These are phyloP conservation scores for Suillus americanus DNA, from an alignment of 768 basidiomycete genomes.

Conservation along the genomic window DNA sequence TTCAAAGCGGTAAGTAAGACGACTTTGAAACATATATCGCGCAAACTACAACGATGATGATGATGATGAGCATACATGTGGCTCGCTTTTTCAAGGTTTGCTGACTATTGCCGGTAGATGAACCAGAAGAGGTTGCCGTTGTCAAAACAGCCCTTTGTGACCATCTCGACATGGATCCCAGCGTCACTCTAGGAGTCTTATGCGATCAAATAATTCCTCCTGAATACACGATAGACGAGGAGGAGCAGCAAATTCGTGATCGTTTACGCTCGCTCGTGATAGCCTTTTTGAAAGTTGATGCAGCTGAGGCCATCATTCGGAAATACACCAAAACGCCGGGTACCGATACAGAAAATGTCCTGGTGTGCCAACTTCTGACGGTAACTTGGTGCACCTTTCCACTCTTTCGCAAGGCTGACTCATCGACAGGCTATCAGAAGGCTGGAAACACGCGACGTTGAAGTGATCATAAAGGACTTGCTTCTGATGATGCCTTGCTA, in stretches of 20 bases:
- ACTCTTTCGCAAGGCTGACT: slow-evolving; percentile 5
- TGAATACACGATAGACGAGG: slow-evolving; percentile 53
- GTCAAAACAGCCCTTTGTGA: slow-evolving; percentile 59
- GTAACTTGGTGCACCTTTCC: slow-evolving; percentile 34
- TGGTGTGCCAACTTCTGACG: slow-evolving; percentile 48
- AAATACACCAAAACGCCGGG: slow-evolving; percentile 42
- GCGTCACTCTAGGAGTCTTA: slow-evolving; percentile 60
- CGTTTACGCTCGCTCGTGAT: slow-evolving; percentile 59
- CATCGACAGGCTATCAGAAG: slow-evolving; percentile 48
- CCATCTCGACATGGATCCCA: slow-evolving; percentile 65
- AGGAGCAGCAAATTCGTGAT: slow-evolving; percentile 56
- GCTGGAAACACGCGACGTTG: slow-evolving; percentile 39
- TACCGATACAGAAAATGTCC: slow-evolving; percentile 45
- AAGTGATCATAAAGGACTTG: slow-evolving; percentile 51
- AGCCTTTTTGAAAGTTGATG: slow-evolving; percentile 55
- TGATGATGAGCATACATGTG: background rate
- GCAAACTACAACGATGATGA: background rate
- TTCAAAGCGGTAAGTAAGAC: slow-evolving; percentile 64
- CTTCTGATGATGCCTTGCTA: slow-evolving; percentile 51
- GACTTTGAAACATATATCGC: background rate
- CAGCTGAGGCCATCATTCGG: slow-evolving; percentile 44
- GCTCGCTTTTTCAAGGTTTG: background rate
- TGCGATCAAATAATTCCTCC: slow-evolving; percentile 63
- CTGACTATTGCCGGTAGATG: slow-evolving; percentile 42
- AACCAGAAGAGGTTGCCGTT: slow-evolving; percentile 60